Evolutionary conservation across 164 flowering plant genomes (phyloP), one percentile per base, ranked within the genome.

Genomic region (Warburgia ugandensis): DNA sequence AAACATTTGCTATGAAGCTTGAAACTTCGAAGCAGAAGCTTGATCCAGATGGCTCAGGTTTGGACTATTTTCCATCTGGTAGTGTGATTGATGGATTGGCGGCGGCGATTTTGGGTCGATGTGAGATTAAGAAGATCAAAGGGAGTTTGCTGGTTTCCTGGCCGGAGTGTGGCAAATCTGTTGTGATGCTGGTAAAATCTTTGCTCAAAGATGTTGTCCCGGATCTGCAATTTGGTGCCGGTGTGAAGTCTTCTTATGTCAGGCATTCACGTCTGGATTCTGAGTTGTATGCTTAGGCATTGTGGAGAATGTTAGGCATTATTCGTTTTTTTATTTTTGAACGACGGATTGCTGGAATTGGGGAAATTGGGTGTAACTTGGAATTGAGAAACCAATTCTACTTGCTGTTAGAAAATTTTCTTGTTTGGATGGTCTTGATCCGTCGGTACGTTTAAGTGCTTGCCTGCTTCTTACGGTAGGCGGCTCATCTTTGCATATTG

Each of bases 21-120:
- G 62, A 59, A 45, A 59, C 62, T 12, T 50, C 49, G 43, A 32
- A 51, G 56, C 62, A 59, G 62, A 50, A 56, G 42, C 5, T 16
- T 9, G 16, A 32, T 17, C 3, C 49, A 3, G 62, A 20, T 4
- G 50, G 26, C 14, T 23, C 42, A 2, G 43, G 26, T 1, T n/a
- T 59, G 50, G 53, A 42, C 14, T 50, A 50, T 22, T 59, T 50
- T 11, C 56, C 62, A 0, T 59, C 62, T 17, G 62, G 62, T 3
- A 59, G 56, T 31, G 53, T 59, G 48, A 43, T 51, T 13, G 62
- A 59, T 9, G 56, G 62, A 22, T 27, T 50, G 6, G 62, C 33
- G 2, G 62, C 62, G 6, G 48, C 62, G 5, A 11, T 59, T 3
- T 20, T 59, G 40, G 55, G 42, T 6, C 49, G 29, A 14, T 59